Conservation (phyloP, 73 alveolate genomes). For the Tetrahymena borealis region DNA sequence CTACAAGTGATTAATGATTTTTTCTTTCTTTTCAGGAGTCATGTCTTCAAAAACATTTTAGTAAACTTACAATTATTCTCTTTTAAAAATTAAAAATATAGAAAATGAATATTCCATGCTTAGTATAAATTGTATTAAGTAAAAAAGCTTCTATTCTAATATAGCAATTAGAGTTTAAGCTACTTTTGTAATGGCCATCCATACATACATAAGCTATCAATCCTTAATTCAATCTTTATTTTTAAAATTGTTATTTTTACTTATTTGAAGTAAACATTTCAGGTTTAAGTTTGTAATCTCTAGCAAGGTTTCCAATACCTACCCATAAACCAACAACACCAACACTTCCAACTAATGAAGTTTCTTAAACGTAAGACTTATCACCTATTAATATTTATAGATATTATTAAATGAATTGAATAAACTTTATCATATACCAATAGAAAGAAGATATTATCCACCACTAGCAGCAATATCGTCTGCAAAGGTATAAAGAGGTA, state of each 20-base stretch:
- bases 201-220: too few species aligned
- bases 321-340: background rate
- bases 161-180: too few species aligned
- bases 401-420: background rate
- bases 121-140: background rate
- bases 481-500: background rate
- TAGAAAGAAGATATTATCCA: background rate
- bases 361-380: background rate
- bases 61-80: background rate
- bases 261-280: background rate
- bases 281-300: background rate
- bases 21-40: background rate
- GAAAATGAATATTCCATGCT: background rate
- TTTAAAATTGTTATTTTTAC: background rate
- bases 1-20: background rate
- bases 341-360: background rate
- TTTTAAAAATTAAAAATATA: background rate
- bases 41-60: background rate
- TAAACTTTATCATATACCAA: background rate
- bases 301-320: background rate
- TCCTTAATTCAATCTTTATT: too few species aligned
- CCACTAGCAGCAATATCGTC: background rate
- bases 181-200: too few species aligned
- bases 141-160: too few species aligned
- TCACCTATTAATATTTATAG: background rate